Evolutionary conservation across 331 rosid genomes (phyloP).

Genomic region (Quercus phellos): DNA sequence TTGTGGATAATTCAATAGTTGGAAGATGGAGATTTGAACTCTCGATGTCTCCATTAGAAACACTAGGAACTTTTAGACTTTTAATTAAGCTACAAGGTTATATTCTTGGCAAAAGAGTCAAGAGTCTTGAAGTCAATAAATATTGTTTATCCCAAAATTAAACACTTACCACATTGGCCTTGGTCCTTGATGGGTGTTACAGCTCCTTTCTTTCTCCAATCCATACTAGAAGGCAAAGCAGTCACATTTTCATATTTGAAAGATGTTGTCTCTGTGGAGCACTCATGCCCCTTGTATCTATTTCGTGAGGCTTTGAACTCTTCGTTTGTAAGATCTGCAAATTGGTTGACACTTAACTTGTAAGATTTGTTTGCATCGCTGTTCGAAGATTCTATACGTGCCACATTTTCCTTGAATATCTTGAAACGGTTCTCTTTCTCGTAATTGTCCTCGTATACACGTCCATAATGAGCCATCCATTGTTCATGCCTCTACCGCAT

Average conservation of each 20-base stretch:
- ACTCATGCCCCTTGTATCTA: slow-evolving; percentile 32
- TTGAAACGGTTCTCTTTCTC: slow-evolving; percentile 24
- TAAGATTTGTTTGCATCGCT: slow-evolving; percentile 21
- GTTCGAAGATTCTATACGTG: slow-evolving; percentile 29
- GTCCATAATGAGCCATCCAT: slow-evolving; percentile 32
- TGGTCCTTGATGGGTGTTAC: slow-evolving; percentile 58
- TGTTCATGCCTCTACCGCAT: slow-evolving; percentile 24
- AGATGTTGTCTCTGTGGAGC: slow-evolving; percentile 25
- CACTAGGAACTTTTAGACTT: too few species aligned
- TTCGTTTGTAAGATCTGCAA: slow-evolving; percentile 44
- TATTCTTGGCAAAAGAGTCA: too few species aligned
- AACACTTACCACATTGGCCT: slow-evolving; percentile 38
- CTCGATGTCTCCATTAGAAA: too few species aligned
- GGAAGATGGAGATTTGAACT: too few species aligned
- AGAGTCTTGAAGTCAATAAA: too few species aligned
- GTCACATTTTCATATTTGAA: slow-evolving; percentile 40
- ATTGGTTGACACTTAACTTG: slow-evolving; percentile 33
- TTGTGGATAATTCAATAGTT: too few species aligned
- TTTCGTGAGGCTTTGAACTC: slow-evolving; percentile 38
- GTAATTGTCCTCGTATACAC: slow-evolving; percentile 10
- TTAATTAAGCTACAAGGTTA: too few species aligned
- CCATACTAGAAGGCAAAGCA: slow-evolving; percentile 22
- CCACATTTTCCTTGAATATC: slow-evolving; percentile 36
- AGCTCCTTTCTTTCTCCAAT: slow-evolving; percentile 48
- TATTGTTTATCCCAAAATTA: too few species aligned